A percentile compares a stretch with the other conserved stretches of the same genome.
Evolutionary conservation across 2,329 filamentous ascomycete species (phyloP).

Genomic region (Sporothrix humicola): DNA sequence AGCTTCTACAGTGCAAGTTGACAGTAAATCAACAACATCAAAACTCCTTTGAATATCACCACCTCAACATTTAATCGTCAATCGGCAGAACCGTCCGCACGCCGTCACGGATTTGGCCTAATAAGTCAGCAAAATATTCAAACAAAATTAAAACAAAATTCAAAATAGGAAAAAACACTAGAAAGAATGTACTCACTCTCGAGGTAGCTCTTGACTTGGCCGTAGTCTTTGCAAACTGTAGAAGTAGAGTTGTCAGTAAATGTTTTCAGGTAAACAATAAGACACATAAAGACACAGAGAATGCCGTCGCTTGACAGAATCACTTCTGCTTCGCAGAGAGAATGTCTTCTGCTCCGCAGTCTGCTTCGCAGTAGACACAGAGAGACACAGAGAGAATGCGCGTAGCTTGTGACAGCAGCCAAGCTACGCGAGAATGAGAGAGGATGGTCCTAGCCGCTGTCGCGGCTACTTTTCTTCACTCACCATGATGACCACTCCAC

Average conservation of each 20-base stretch:
- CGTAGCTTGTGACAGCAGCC: neutral
- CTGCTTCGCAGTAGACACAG: neutral
- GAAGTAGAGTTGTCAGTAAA: neutral
- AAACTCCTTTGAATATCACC: neutral
- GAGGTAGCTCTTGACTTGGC: slow-evolving; percentile 47
- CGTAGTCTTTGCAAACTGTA: slow-evolving; percentile 49
- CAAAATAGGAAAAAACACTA: too few species aligned
- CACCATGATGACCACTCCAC: slow-evolving; percentile 51
- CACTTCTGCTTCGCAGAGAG: neutral
- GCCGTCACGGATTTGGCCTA: slow-evolving; percentile 40
- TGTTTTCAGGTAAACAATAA: neutral
- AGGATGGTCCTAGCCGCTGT: too few species aligned
- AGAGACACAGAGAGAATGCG: neutral
- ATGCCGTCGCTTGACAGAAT: neutral
- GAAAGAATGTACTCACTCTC: slow-evolving; percentile 41
- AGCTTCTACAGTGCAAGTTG: too few species aligned
- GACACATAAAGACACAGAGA: neutral
- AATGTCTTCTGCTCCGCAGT: neutral
- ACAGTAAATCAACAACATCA: neutral
- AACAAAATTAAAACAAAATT: too few species aligned
- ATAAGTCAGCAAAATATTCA: neutral
- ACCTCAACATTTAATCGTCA: slow-evolving; percentile 35
- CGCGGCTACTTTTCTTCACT: too few species aligned
- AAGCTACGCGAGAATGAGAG: neutral
- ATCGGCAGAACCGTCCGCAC: slow-evolving; percentile 40